Evolutionary conservation across 169 alveolate species (phyloP), one percentile per base, ranked within the genome.

Genomic region (Plasmodium billcollinsi): DNA sequence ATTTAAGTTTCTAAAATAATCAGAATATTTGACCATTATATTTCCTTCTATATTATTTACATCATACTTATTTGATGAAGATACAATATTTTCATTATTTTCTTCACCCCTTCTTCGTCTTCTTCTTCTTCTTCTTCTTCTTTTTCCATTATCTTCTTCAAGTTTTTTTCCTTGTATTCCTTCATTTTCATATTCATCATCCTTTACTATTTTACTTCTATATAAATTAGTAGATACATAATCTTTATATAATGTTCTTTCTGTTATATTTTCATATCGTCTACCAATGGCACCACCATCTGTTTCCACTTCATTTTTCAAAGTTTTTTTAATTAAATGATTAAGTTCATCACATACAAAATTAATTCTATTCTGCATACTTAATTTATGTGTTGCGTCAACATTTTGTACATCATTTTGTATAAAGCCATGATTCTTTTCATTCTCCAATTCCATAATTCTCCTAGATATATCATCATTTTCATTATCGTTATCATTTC

Each of bases 331-430:
- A 39, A 83, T 83, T 45, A 71, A 56, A 20, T 59, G 15, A 21
- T 83, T 83, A 12, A 83, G 47, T 54, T 83, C 74, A 67, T 83
- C 73, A 62, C 91, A 83, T 61, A 83, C 73, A 56, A 71, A 70
- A 83, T 83, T 85, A 20, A 83, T 20, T 24, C 45, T 83, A n/a
- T 83, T 83, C 29, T 58, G 73, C 56, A 43, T 39, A 20, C 7
- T 65, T 47, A 78, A 1, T 58, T 78, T 65, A n/a, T 63, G 69
- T 26, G 52, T 6, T 39, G 18, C 11, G 14, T 70, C 78, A 56
- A 56, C 43, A 20, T 56, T 65, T 43, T 14, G 3, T 15, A 56
- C 74, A 45, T 24, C 49, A 1, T 43, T 59, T 33, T 26, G 39
- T 12, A 12, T 9, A 39, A 11, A 5, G 8, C 47, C 9, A 26